A percentile compares a stretch with the other conserved stretches of the same genome.
Evolutionary conservation across 176 grass and related monocot species (phyloP).

Genomic region (Oryza longistaminata): DNA sequence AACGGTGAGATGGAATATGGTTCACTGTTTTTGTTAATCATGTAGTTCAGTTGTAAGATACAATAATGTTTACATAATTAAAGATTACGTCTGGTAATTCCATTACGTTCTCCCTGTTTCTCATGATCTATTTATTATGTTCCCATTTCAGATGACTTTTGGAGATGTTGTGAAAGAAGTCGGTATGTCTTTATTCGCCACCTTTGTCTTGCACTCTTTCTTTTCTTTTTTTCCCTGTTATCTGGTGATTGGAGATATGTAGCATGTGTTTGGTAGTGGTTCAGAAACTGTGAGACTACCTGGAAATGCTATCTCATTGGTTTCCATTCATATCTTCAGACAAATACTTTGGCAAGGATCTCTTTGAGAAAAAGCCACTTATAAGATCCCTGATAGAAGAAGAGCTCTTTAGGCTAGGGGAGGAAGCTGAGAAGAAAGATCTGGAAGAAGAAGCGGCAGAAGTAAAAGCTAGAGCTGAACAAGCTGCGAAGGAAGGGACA

Average conservation of each 20-base stretch:
- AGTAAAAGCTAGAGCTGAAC: conserved; percentile 40
- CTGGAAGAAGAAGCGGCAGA: conserved; percentile 48
- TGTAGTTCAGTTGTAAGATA: not conserved
- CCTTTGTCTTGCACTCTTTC: not conserved
- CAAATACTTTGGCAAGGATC: conserved; percentile 58
- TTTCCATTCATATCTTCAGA: conserved; percentile 46
- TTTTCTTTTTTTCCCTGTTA: not conserved
- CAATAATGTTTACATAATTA: not conserved
- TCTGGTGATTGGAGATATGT: conserved; percentile 14
- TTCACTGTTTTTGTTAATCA: conserved; percentile 2
- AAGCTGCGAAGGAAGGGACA: conserved; percentile 17
- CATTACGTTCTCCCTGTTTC: conserved; percentile 2
- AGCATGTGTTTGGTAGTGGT: conserved; percentile 13
- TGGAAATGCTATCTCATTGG: conserved; percentile 23
- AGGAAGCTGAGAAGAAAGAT: conserved; percentile 56
- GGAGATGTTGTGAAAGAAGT: conserved; percentile 63
- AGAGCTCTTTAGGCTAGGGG: conserved; percentile 54
- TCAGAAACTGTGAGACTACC: conserved; percentile 12
- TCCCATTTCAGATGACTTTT: conserved; percentile 59
- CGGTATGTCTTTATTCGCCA: conserved; percentile 38
- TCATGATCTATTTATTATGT: conserved; percentile 22
- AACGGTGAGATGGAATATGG: conserved; percentile 33
- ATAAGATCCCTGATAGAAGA: conserved; percentile 58
- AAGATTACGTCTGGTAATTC: not conserved
- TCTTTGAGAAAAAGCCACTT: conserved; percentile 58